Evolutionary conservation across 768 basidiomycete species (phyloP), one percentile per base, ranked within the genome.

Genomic region (Lactifluus hygrophoroides): DNA sequence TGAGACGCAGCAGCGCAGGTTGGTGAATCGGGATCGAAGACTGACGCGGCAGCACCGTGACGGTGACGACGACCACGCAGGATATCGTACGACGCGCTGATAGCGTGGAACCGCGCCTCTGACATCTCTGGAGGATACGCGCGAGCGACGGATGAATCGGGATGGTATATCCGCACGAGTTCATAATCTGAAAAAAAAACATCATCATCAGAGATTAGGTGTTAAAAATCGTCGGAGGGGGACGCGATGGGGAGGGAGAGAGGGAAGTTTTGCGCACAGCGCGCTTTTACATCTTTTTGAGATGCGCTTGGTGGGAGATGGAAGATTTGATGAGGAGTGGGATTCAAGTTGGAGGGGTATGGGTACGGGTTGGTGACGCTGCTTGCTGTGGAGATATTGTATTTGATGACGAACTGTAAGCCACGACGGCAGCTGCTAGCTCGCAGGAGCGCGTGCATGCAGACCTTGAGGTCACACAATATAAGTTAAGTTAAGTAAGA

Each of bases 121-220:
- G 80, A 80, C 3, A 76, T 67, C 16, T 80, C 78, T 0, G 79
- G 65, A 7, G 82, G 70, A 13, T 77, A 42, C 3, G 67, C 67
- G 5, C 76, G 74, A 21, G 73, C 73, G 21, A 73, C 46, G 23
- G 75, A 73, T 42, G 85, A 84, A 69, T 90, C 88, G 3, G 88
- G 88, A 68, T 90, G 88, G 69, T 90, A 88, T 57, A 88, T 76
- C 40, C 84, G 77, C 32, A 90, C 88, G 45, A 90, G 86, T 62
- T 89, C 88, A 66, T 82, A 88, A 69, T 90, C 88, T 90, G 63
- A 27, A 21, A 34, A 25, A 46, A 19, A 27, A 3, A 37, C 13
- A 6, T 54, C 38, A 58, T 52, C 37, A 40, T 43, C 37, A 42
- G 34, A 47, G 53, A 21, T 61, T 64, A n/a, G 64, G 66, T 51